Base-by-base conservation (phyloP, 2,329 filamentous ascomycete genomes). In the Dactylellina drechsleri region DNA sequence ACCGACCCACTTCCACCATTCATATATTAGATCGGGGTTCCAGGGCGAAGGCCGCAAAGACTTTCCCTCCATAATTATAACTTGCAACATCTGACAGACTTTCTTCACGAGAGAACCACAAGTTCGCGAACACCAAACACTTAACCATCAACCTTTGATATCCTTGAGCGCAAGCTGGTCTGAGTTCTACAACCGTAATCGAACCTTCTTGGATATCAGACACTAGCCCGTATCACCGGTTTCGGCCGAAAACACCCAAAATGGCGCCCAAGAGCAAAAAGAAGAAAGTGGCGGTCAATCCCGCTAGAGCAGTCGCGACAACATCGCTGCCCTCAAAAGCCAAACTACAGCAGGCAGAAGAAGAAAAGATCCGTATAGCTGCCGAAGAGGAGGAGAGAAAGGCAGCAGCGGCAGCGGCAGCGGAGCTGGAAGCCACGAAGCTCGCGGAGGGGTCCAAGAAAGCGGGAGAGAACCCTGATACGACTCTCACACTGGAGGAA, bases 241-340 rank as follows among this genome's bases (percentile, higher is more conserved):
- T 31, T 4, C 50, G 28, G 52, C 66, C 53, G 59, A 59, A 28
- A 53, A 36, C 26, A 7, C 12, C 45, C 50, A 54, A 20, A 16
- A 76, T 76, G 72, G 16, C 72, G 15, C 72, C 72, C 4, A 76
- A 76, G 36, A 91, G 92, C 83, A 97, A 96, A 84, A 97, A 97
- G 84, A 96, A 92, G 85, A 98, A 97, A 87, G 86, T 91, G 66
- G 87, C 88, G 26, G 88, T 90, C 36, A 98, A 97, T 82, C 92
- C 93, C 73, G 92, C 93, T 45, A 87, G 95, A 82, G 95, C 93
- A 16, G 96, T 97, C 83, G 92, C 94, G 77, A 99, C 95, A 4
- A 96, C 92, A 12, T 98, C 94, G 0, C 87, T 96, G 73, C 92
- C 93, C 50, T 96, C 92, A 23, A 96, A 93, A 79, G 86, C 89